Evolutionary conservation across 805 yeast genomes (phyloP).

Genomic region (Komagataella kurtzmanii): DNA sequence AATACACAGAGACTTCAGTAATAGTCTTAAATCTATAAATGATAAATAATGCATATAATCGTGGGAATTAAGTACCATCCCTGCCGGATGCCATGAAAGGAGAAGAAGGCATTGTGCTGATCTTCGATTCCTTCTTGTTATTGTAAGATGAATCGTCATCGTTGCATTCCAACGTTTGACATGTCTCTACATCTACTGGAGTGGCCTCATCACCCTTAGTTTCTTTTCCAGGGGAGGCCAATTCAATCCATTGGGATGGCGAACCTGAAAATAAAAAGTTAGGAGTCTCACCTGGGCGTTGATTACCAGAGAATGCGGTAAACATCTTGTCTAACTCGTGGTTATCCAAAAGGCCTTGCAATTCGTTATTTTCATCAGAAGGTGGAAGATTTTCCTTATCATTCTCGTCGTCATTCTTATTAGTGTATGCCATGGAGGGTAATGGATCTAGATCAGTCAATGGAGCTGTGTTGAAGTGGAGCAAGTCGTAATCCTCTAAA

Average conservation of each 20-base stretch:
- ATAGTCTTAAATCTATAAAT: neutral
- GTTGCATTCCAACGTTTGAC: slow-evolving; percentile 3
- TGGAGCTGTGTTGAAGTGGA: neutral
- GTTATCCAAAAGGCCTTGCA: neutral
- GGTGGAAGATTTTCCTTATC: slow-evolving; percentile 1
- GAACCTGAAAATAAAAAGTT: neutral
- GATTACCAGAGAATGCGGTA: neutral
- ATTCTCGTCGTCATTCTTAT: slow-evolving; percentile 5
- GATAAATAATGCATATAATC: neutral
- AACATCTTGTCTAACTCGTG: neutral
- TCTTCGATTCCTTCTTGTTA: neutral
- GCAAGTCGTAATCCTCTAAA: slow-evolving; percentile 1
- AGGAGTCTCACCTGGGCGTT: neutral
- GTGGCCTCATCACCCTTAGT: neutral
- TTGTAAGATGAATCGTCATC: neutral
- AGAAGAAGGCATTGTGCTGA: neutral
- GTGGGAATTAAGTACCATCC: neutral
- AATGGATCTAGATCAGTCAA: slow-evolving; percentile 2
- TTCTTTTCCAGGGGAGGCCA: neutral
- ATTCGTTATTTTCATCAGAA: neutral
- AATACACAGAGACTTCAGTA: slow-evolving; percentile 32
- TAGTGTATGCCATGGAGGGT: neutral
- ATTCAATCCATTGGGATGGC: slow-evolving; percentile 1
- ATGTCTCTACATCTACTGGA: slow-evolving; percentile 2
- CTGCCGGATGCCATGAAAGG: neutral